phyloP scores from a whole-genome alignment of 352 stramenopile species.

The Elongisporangium undulatum region DNA sequence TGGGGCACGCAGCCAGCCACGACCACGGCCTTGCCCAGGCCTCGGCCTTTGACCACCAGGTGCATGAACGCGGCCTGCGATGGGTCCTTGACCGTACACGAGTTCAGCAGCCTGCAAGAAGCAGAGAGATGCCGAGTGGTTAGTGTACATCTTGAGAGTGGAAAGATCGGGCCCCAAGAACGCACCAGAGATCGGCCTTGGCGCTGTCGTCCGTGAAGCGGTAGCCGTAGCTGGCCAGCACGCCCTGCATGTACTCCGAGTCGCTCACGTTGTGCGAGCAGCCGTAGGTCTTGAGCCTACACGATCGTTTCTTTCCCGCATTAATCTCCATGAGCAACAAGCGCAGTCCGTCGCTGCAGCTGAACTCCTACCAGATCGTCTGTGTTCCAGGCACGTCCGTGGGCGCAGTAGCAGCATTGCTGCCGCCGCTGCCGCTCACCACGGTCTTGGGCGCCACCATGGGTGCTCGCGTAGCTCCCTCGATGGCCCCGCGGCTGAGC shows the following conservation, averaged over 20 bases:
- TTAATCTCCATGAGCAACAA: neutral
- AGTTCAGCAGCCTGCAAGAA: slow-evolving; percentile 75
- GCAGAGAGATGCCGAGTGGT: too few relatives aligned
- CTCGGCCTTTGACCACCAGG: slow-evolving; percentile 76
- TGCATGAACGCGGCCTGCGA: slow-evolving; percentile 90
- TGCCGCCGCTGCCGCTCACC: slow-evolving; percentile 14
- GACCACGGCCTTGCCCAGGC: slow-evolving; percentile 81
- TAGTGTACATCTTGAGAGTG: too few relatives aligned
- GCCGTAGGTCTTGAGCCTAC: slow-evolving; percentile 88
- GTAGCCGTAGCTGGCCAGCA: slow-evolving; percentile 89
- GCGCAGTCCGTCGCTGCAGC: neutral
- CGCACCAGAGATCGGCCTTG: slow-evolving; percentile 76
- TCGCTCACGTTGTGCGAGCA: slow-evolving; percentile 93
- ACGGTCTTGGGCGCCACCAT: slow-evolving; percentile 64
- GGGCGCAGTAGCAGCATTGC: slow-evolving; percentile 14
- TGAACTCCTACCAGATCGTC: slow-evolving; percentile 43
- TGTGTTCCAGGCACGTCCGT: slow-evolving; percentile 58
- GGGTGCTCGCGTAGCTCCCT: slow-evolving; percentile 32
- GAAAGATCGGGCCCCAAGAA: neutral
- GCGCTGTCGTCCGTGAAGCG: slow-evolving; percentile 70
- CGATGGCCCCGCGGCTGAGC: slow-evolving; percentile 36
- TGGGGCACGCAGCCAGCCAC: slow-evolving; percentile 91
- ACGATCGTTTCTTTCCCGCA: neutral
- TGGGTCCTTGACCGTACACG: slow-evolving; percentile 93
- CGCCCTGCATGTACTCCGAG: slow-evolving; percentile 92